Evolutionary conservation across 768 basidiomycete genomes (phyloP), one percentile per base, ranked within the genome.

Genomic region (Nevesoporus exiguus): DNA sequence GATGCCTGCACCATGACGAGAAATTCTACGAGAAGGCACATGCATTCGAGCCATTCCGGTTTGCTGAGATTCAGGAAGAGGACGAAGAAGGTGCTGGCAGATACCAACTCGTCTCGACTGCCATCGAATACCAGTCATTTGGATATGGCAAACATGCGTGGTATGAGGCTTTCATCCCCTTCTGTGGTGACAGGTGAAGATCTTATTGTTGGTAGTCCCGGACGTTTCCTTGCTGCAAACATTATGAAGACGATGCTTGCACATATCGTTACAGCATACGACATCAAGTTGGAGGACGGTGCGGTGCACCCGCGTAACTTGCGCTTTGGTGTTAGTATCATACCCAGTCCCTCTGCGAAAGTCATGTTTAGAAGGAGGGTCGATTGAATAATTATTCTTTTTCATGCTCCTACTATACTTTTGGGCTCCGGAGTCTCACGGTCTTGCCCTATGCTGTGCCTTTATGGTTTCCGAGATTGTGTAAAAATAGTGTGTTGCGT

Each of bases 201-300:
- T 6, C 21, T 7, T 19, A 39, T 19, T 19, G 3, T n/a, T 36
- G 34, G 11, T 19, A 39, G 37, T 21, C 37, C 37, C 10, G 37
- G 37, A 9, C 37, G n/a, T 10, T 39, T 17, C 34, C 17, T 36
- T 15, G 34, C 34, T 17, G 34, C 34, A 13, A 15, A 13, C 15
- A 5, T 2, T 13, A 13, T 36, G 13, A 36, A 36, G 14, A 36
- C 34, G 14, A 36, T 36, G 34, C 7, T 36, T 15, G 34, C 34
- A 6, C 34, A 36, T 17, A 15, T 36, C 34, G 15, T 36, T 3
- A 36, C 15, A 2, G 17, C 34, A 36, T 36, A 36, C 14, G 34
- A 36, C 34, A 15, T 36, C 44, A 64, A 58, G 25, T 10, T 61
- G 27, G 56, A 47, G 17, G 54, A 57, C 11, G 13, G 15, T 30